Conservation (phyloP, 805 yeast species). For the Hanseniaspora mollemarum region DNA sequence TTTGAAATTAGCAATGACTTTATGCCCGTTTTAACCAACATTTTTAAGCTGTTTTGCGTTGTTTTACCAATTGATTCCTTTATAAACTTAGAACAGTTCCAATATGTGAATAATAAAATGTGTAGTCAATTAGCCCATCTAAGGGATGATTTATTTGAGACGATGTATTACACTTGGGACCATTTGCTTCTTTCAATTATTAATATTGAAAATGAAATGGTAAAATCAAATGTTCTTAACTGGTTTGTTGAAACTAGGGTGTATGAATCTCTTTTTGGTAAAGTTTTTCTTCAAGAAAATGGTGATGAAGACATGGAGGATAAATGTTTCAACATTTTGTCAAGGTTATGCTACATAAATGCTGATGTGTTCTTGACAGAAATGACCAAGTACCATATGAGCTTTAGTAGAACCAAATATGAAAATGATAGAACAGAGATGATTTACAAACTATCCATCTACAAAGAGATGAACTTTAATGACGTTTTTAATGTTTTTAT, state of each 20-base stretch:
- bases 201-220: slow-evolving; percentile 11
- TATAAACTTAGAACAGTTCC: slow-evolving; percentile 32
- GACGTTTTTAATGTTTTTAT: slow-evolving; percentile 26
- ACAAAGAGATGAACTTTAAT: slow-evolving; percentile 24
- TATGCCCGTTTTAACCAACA: slow-evolving; percentile 49
- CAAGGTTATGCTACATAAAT: slow-evolving; percentile 30
- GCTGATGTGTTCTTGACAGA: slow-evolving; percentile 24
- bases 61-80: slow-evolving; percentile 33
- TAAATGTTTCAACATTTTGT: slow-evolving; percentile 30
- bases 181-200: slow-evolving; percentile 20
- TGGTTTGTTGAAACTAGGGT: slow-evolving; percentile 25
- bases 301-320: slow-evolving; percentile 28
- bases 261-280: slow-evolving; percentile 23
- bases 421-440: slow-evolving; percentile 17
- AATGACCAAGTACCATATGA: slow-evolving; percentile 2
- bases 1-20: slow-evolving; percentile 64
- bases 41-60: slow-evolving; percentile 52
- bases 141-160: slow-evolving; percentile 58
- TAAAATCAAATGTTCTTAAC: slow-evolving; percentile 19
- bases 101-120: slow-evolving; percentile 38
- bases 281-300: slow-evolving; percentile 26
- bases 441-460: slow-evolving; percentile 22
- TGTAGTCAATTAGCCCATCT: slow-evolving; percentile 45
- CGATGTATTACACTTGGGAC: slow-evolving; percentile 35
- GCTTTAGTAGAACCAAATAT: background rate